Conservation (phyloP, 169 alveolate genomes). For the Hepatocystis sp. region DNA sequence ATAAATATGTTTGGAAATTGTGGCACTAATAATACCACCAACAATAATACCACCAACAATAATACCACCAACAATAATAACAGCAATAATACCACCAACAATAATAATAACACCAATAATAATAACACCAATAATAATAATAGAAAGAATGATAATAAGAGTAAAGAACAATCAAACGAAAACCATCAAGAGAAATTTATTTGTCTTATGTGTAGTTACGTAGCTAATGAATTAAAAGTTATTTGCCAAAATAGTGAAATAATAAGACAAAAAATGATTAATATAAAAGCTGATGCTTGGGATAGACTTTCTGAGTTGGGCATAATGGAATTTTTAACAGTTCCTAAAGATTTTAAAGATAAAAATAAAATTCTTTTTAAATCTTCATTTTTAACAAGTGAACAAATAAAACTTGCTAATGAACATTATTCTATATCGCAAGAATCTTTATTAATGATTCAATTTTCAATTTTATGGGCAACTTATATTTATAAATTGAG, state of each 20-base stretch:
- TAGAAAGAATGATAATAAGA: neutral
- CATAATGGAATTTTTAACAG: slow-evolving; percentile 60
- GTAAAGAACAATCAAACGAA: neutral
- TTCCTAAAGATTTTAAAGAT: slow-evolving; percentile 66
- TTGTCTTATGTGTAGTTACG: slow-evolving; percentile 71
- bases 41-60: neutral
- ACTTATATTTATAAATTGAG: slow-evolving; percentile 61
- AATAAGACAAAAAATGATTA: slow-evolving; percentile 53
- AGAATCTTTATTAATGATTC: slow-evolving; percentile 63
- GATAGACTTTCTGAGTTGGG: slow-evolving; percentile 60
- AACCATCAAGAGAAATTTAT: slow-evolving; percentile 10
- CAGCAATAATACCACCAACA: too few relatives aligned
- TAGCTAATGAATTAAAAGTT: slow-evolving; percentile 46
- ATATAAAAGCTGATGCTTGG: slow-evolving; percentile 43
- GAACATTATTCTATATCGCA: slow-evolving; percentile 68
- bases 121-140: too few relatives aligned
- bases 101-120: too few relatives aligned
- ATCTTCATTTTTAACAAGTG: slow-evolving; percentile 63
- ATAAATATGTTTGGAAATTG: neutral
- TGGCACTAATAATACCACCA: neutral
- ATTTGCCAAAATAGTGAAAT: slow-evolving; percentile 67
- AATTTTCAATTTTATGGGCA: slow-evolving; percentile 67
- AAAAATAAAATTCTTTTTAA: slow-evolving; percentile 43
- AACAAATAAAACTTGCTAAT: slow-evolving; percentile 60
- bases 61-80: too few relatives aligned